Percentiles rank a stretch among this genome's conserved stretches.
These are phyloP conservation scores for Casuarina equisetifolia DNA, from an alignment of 306 rosid species.

Conservation along the genomic window DNA sequence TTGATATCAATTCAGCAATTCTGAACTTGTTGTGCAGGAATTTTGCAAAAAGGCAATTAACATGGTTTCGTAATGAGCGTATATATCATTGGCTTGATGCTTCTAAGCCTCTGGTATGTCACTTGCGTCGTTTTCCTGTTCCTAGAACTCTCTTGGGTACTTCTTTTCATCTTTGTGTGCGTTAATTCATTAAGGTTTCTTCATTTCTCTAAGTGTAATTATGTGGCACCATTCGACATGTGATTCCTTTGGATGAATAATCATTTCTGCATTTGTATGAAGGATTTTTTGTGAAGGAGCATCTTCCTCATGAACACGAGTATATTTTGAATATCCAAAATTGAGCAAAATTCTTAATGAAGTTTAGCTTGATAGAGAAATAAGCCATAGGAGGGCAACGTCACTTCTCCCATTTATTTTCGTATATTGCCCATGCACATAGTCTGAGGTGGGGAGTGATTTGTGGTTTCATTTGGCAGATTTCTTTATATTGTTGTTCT, in stretches of 20 bases:
- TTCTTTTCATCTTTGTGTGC: not conserved
- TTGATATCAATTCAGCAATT: slow-evolving; percentile 7
- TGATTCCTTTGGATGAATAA: not conserved
- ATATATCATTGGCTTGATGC: slow-evolving; percentile 97
- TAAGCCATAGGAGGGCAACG: not conserved
- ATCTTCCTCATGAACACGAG: not conserved
- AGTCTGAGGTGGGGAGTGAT: not conserved
- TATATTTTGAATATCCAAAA: not conserved
- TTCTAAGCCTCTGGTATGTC: slow-evolving; percentile 78
- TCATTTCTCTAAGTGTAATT: not conserved
- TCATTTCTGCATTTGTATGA: not conserved
- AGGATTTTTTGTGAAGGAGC: not conserved
- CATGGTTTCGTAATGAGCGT: slow-evolving; percentile 86
- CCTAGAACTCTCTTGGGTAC: slow-evolving; percentile 6
- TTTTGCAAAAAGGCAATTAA: slow-evolving; percentile 85
- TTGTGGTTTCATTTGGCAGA: not conserved
- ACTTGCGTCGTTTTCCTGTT: slow-evolving; percentile 17
- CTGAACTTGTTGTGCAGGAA: slow-evolving; percentile 55
- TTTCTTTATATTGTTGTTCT: not conserved
- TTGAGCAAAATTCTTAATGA: not conserved
- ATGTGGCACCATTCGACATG: not conserved
- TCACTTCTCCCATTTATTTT: not conserved
- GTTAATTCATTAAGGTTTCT: not conserved
- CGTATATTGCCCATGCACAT: not conserved
- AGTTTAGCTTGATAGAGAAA: not conserved